Evolutionary conservation across 1,284 basidiomycete genomes (phyloP).

Genomic region (Apiotrichum domesticum): DNA sequence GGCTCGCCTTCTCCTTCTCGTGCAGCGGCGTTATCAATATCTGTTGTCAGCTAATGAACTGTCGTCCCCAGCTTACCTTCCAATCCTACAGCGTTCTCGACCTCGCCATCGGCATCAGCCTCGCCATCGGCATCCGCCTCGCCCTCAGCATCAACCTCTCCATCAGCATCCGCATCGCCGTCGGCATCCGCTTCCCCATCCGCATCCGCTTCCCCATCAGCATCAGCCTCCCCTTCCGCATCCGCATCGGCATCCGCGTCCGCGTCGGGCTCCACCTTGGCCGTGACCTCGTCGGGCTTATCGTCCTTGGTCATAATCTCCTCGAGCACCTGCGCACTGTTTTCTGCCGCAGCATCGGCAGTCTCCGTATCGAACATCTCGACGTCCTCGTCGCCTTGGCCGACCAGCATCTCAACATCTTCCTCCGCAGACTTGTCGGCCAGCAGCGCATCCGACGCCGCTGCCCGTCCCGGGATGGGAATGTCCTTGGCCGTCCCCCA

Average conservation of each 20-base stretch:
- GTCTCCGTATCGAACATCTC: conserved; percentile 20
- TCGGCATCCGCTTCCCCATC: conserved; percentile 10
- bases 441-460: background rate
- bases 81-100: conserved; percentile 28
- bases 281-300: conserved; percentile 10
- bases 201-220: conserved; percentile 13
- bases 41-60: background rate
- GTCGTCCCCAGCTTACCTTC: conserved; percentile 16
- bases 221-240: background rate
- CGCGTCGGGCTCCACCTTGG: conserved; percentile 24
- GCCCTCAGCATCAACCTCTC: conserved; percentile 26
- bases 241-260: conserved; percentile 27
- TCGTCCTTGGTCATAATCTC: conserved; percentile 24
- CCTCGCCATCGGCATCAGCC: conserved; percentile 20
- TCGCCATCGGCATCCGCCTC: conserved; percentile 23
- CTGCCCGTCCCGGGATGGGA: conserved; percentile 25
- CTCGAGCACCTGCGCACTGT: conserved; percentile 32
- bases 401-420: conserved; percentile 41
- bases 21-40: conserved; percentile 15
- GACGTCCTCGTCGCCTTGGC: conserved; percentile 17
- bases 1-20: conserved; percentile 8
- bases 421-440: conserved; percentile 28
- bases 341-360: conserved; percentile 15
- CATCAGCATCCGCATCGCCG: conserved; percentile 21
- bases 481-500: conserved; percentile 33